phyloP scores from a whole-genome alignment of 768 basidiomycete species.

The Mycena kentingensis region DNA sequence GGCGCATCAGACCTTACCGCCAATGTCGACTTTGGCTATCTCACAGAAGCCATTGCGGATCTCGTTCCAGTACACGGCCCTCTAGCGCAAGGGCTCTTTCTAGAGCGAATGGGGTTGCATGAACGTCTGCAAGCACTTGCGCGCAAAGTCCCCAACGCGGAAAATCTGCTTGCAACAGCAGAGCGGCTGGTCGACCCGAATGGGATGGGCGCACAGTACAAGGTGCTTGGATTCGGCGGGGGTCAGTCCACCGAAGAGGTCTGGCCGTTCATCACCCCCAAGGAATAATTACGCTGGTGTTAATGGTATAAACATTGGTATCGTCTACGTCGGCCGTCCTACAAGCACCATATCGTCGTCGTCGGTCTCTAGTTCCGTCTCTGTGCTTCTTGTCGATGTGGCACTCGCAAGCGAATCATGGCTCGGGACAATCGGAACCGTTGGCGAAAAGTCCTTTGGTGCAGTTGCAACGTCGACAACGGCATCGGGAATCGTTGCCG shows the following conservation, averaged over 20 bases:
- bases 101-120: slow-evolving; percentile 74
- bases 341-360: slow-evolving; percentile 77
- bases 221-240: slow-evolving; percentile 62
- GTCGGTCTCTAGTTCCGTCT: slow-evolving; percentile 79
- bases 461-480: slow-evolving; percentile 12
- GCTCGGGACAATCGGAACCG: slow-evolving; percentile 34
- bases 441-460: slow-evolving; percentile 36
- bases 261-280: too few species aligned
- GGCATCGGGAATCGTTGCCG: slow-evolving; percentile 14
- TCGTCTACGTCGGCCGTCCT: slow-evolving; percentile 53
- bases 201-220: slow-evolving; percentile 90
- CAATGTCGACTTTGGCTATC: slow-evolving; percentile 94
- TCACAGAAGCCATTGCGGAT: slow-evolving; percentile 73
- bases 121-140: slow-evolving; percentile 68
- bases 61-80: slow-evolving; percentile 64
- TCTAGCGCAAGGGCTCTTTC: slow-evolving; percentile 74
- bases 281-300: too few species aligned
- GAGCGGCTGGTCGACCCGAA: slow-evolving; percentile 71
- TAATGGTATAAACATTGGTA: too few species aligned
- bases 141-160: slow-evolving; percentile 50
- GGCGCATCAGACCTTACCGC: slow-evolving; percentile 91
- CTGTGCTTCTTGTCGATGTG: slow-evolving; percentile 49
- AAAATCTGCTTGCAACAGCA: slow-evolving; percentile 58
- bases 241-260: neutral
- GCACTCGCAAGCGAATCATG: slow-evolving; percentile 32